A percentile compares a stretch with the other conserved stretches of the same genome.
Evolutionary conservation across 192 early-diverging fungal genomes (phyloP).

Genomic region (Pecoramyces ruminantium): DNA sequence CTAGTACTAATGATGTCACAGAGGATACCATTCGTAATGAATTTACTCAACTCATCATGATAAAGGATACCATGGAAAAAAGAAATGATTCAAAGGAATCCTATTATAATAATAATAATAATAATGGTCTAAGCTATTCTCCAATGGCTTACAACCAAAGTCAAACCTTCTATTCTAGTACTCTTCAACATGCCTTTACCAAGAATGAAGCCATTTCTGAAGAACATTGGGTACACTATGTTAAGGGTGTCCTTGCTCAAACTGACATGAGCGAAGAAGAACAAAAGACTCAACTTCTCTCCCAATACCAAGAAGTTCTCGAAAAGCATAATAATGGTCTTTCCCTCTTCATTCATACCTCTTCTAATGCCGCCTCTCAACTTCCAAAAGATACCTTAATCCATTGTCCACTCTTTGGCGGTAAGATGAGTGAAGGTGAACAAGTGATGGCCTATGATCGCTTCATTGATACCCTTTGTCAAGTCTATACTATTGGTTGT

Average conservation of each 20-base stretch:
- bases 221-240: neutral
- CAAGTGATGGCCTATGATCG: neutral
- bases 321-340: neutral
- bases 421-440: neutral
- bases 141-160: too few species aligned
- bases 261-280: neutral
- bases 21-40: neutral
- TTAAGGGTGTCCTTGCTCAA: neutral
- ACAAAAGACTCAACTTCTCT: neutral
- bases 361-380: neutral
- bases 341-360: neutral
- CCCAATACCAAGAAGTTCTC: neutral
- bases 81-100: neutral
- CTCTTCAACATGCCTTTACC: neutral
- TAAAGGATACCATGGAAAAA: neutral
- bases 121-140: neutral
- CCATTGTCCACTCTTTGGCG: neutral
- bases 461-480: neutral
- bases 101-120: neutral
- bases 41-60: neutral
- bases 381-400: neutral
- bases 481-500: neutral
- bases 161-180: neutral
- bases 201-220: neutral
- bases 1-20: too few species aligned